Percentiles rank a stretch among this genome's conserved stretches.
Evolutionary conservation across 2,329 filamentous ascomycete genomes (phyloP).

Genomic region (Dothideomycetes sp.): DNA sequence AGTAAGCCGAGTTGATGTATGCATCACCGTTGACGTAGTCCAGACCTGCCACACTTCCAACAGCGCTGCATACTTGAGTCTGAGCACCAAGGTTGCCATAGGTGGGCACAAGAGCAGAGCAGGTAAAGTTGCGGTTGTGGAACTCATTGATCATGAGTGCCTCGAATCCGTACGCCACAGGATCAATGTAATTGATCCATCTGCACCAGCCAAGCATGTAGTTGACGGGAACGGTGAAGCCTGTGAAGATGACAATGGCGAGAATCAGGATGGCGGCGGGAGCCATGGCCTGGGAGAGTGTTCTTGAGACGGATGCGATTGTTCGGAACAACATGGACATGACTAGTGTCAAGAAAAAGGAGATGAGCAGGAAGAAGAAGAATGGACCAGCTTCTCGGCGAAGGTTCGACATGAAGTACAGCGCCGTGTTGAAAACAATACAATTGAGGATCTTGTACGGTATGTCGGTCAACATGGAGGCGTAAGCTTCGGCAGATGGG

Average conservation of each 20-base stretch:
- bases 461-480: constrained; percentile 76
- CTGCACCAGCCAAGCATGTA: constrained; percentile 72
- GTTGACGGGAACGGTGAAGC: constrained; percentile 44
- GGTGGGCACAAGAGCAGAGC: constrained; percentile 31
- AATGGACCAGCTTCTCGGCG: constrained; percentile 63
- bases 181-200: constrained; percentile 74
- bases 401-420: constrained; percentile 84
- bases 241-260: constrained; percentile 56
- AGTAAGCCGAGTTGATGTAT: constrained; percentile 21
- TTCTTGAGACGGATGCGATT: constrained; percentile 65
- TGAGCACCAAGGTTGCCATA: constrained; percentile 26
- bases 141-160: constrained; percentile 68
- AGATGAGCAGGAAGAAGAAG: constrained; percentile 76
- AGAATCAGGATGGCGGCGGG: constrained; percentile 49
- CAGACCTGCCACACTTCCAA: constrained; percentile 30
- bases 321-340: constrained; percentile 85
- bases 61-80: constrained; percentile 27
- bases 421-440: constrained; percentile 63
- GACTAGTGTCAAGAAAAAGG: constrained; percentile 58
- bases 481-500: constrained; percentile 76
- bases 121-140: constrained; percentile 47
- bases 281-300: constrained; percentile 47
- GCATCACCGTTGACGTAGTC: constrained; percentile 27
- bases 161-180: constrained; percentile 72
- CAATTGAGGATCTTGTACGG: constrained; percentile 71